Conservation (phyloP, 2,329 filamentous ascomycete genomes). For the Aspergillus carbonarius region DNA sequence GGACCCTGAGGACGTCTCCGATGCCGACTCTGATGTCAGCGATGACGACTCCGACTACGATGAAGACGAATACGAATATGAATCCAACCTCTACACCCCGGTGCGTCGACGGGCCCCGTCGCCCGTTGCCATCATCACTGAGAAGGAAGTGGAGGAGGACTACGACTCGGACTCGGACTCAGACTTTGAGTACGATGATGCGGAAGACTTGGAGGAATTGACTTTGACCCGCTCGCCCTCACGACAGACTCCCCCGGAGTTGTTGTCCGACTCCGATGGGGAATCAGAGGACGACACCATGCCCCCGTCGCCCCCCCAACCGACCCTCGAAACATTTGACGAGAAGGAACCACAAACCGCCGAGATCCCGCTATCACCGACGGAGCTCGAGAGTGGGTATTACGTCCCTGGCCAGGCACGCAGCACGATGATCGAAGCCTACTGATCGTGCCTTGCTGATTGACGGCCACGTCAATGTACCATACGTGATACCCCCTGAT, state of each 20-base stretch:
- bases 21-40: slow-evolving; percentile 56
- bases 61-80: slow-evolving; percentile 33
- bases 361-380: slow-evolving; percentile 37
- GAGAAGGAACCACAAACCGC: slow-evolving; percentile 54
- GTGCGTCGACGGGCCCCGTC: slow-evolving; percentile 32
- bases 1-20: slow-evolving; percentile 62
- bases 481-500: slow-evolving; percentile 21
- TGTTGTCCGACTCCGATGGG: slow-evolving; percentile 65
- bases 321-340: slow-evolving; percentile 59
- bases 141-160: slow-evolving; percentile 32
- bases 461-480: slow-evolving; percentile 6
- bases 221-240: slow-evolving; percentile 68
- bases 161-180: slow-evolving; percentile 52
- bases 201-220: slow-evolving; percentile 61
- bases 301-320: slow-evolving; percentile 66
- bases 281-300: slow-evolving; percentile 69
- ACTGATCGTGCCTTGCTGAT: slow-evolving; percentile 31
- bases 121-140: slow-evolving; percentile 31
- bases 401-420: slow-evolving; percentile 47
- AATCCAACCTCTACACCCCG: slow-evolving; percentile 40
- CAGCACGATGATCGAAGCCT: slow-evolving; percentile 51
- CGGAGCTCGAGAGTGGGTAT: slow-evolving; percentile 50
- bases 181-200: slow-evolving; percentile 57
- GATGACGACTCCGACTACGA: slow-evolving; percentile 52
- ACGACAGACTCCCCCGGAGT: slow-evolving; percentile 67